Percentiles rank a stretch among this genome's conserved stretches.
phyloP scores from a whole-genome alignment of 2,329 filamentous ascomycete genomes.

The Phoma sp. region DNA sequence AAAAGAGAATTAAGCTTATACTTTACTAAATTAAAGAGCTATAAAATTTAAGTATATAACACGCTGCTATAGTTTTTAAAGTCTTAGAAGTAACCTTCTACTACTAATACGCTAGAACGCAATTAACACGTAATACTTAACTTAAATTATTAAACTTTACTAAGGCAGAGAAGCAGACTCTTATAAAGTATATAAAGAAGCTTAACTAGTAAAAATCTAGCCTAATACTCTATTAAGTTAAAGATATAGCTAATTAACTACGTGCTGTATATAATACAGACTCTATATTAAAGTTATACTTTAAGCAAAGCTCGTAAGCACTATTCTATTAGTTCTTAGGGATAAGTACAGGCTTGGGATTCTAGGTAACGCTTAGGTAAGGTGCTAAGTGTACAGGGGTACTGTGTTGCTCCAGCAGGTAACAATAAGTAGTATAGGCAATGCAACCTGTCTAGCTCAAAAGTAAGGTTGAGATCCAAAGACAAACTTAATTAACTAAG shows the following conservation, averaged over 20 bases:
- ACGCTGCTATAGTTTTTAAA: neutral
- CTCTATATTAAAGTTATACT: too few relatives aligned
- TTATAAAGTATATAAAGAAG: slow-evolving; percentile 10
- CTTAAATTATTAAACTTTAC: slow-evolving; percentile 11
- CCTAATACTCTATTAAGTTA: slow-evolving; percentile 10
- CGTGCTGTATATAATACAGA: neutral
- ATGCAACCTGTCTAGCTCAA: too few relatives aligned
- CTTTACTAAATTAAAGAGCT: neutral
- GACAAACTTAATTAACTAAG: too few relatives aligned
- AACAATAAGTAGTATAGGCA: too few relatives aligned
- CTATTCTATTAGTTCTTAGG: too few relatives aligned
- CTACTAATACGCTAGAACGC: slow-evolving; percentile 1
- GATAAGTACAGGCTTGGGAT: too few relatives aligned
- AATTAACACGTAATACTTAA: slow-evolving; percentile 12
- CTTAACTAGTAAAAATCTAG: slow-evolving; percentile 12
- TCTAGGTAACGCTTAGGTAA: too few relatives aligned
- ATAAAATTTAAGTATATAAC: neutral
- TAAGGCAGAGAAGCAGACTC: slow-evolving; percentile 11
- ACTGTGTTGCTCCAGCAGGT: too few relatives aligned
- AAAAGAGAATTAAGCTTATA: neutral
- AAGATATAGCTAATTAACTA: slow-evolving; percentile 18
- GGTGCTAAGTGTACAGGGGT: too few relatives aligned
- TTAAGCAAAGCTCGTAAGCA: too few relatives aligned
- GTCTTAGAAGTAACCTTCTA: slow-evolving; percentile 8
- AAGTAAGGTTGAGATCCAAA: too few relatives aligned